Percentiles rank a stretch among this genome's conserved stretches.
These are phyloP conservation scores for Backusella tuberculispora DNA, from an alignment of 192 early-diverging fungal species.

Conservation along the genomic window DNA sequence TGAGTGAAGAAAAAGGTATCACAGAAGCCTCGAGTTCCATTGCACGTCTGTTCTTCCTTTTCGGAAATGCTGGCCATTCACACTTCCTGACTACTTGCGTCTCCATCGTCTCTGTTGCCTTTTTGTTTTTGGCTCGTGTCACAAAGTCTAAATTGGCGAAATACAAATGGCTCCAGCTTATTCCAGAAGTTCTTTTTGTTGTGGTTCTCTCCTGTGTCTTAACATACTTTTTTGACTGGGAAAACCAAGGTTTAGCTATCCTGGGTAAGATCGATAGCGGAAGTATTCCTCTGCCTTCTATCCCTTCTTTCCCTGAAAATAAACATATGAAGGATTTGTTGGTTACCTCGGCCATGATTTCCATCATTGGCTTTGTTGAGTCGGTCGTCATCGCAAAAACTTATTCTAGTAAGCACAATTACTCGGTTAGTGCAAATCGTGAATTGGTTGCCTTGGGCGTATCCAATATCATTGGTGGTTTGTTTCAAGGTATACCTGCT, in stretches of 20 bases:
- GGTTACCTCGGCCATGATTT: slow-evolving; percentile 85
- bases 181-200: slow-evolving; percentile 91
- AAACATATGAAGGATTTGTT: slow-evolving; percentile 69
- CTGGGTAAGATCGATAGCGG: slow-evolving; percentile 76
- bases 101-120: slow-evolving; percentile 69
- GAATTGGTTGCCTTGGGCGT: slow-evolving; percentile 95
- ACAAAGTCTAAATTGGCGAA: slow-evolving; percentile 56
- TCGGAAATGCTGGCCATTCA: slow-evolving; percentile 59
- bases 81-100: slow-evolving; percentile 75
- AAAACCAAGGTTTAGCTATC: slow-evolving; percentile 68
- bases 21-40: slow-evolving; percentile 78
- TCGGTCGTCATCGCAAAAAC: slow-evolving; percentile 93
- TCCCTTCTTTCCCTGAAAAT: slow-evolving; percentile 63
- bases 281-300: slow-evolving; percentile 60
- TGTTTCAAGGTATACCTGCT: slow-evolving; percentile 61
- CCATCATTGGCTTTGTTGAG: slow-evolving; percentile 98
- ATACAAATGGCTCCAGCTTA: slow-evolving; percentile 61
- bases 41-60: slow-evolving; percentile 71
- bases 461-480: slow-evolving; percentile 80
- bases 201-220: slow-evolving; percentile 75
- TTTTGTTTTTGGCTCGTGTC: slow-evolving; percentile 62
- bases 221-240: slow-evolving; percentile 68
- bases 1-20: slow-evolving; percentile 49
- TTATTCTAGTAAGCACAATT: slow-evolving; percentile 90
- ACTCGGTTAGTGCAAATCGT: slow-evolving; percentile 91